Conservation (phyloP, 2,329 filamentous ascomycete genomes). For the Aspergillus fructus region DNA sequence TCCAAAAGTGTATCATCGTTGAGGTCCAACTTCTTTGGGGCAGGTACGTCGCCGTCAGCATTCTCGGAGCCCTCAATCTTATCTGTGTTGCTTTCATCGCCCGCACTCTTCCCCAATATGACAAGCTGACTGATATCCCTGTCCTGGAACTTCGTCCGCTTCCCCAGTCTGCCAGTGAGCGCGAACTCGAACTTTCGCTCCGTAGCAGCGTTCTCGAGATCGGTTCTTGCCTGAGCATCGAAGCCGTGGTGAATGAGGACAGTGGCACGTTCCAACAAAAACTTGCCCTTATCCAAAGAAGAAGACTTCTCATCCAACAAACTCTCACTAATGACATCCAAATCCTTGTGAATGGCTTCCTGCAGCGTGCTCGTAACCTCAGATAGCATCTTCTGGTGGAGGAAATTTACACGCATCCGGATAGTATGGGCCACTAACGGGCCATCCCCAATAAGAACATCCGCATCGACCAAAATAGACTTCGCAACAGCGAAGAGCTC, state of each 20-base stretch:
- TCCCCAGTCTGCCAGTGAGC: constrained; percentile 82
- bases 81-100: constrained; percentile 25
- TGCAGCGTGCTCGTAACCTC: constrained; percentile 63
- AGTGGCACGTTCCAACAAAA: constrained; percentile 77
- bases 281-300: constrained; percentile 61
- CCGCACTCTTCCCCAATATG: constrained; percentile 76
- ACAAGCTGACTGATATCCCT: constrained; percentile 75
- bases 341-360: constrained; percentile 58
- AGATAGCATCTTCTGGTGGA: constrained; percentile 66
- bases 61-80: constrained; percentile 20
- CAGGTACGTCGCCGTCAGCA: constrained; percentile 33
- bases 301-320: constrained; percentile 32
- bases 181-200: constrained; percentile 75
- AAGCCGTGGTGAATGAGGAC: constrained; percentile 82
- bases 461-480: constrained; percentile 53
- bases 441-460: constrained; percentile 44
- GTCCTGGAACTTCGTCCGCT: constrained; percentile 47
- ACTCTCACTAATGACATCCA: constrained; percentile 51
- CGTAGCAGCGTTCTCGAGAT: constrained; percentile 66
- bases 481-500: constrained; percentile 81
- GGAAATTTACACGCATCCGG: constrained; percentile 70
- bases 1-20: constrained; percentile 95
- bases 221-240: constrained; percentile 70
- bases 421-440: constrained; percentile 56
- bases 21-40: constrained; percentile 70